Conservation (phyloP, 495 filamentous ascomycete genomes). For the Daldinia caldariorum region DNA sequence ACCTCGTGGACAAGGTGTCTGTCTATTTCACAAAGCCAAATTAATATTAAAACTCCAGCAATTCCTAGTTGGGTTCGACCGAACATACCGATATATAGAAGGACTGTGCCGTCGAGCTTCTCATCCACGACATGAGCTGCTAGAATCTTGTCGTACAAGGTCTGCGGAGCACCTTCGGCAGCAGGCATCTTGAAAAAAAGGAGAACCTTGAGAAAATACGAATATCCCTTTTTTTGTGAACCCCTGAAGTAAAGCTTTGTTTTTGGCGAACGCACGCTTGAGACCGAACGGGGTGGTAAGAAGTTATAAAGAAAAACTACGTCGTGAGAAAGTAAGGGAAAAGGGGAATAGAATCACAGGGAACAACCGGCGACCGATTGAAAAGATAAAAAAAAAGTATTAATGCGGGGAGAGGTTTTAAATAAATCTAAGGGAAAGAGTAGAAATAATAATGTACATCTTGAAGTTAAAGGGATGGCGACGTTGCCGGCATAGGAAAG, state of each 20-base stretch:
- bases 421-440: constrained; percentile 23
- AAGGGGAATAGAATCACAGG: neutral
- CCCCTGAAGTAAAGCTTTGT: constrained; percentile 8
- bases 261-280: constrained; percentile 3
- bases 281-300: neutral
- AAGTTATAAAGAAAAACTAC: neutral
- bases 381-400: constrained; percentile 16
- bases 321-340: constrained; percentile 3
- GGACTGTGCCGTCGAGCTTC: constrained; percentile 88
- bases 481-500: constrained; percentile 30
- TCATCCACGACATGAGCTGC: constrained; percentile 92
- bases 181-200: constrained; percentile 73
- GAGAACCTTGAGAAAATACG: constrained; percentile 7
- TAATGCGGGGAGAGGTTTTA: constrained; percentile 43
- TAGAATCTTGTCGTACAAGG: constrained; percentile 98
- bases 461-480: constrained; percentile 27
- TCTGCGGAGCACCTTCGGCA: constrained; percentile 79
- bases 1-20: constrained; percentile 98
- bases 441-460: constrained; percentile 13
- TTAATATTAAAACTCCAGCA: constrained; percentile 23
- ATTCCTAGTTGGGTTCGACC: constrained; percentile 17
- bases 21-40: constrained; percentile 58
- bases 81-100: constrained; percentile 86
- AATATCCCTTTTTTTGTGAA: constrained; percentile 22
- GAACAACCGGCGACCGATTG: constrained; percentile 17